Percentiles rank a stretch among this genome's conserved stretches.
These are phyloP conservation scores for Rhodotorula sp. DNA, from an alignment of 1,284 basidiomycete genomes.

Conservation along the genomic window DNA sequence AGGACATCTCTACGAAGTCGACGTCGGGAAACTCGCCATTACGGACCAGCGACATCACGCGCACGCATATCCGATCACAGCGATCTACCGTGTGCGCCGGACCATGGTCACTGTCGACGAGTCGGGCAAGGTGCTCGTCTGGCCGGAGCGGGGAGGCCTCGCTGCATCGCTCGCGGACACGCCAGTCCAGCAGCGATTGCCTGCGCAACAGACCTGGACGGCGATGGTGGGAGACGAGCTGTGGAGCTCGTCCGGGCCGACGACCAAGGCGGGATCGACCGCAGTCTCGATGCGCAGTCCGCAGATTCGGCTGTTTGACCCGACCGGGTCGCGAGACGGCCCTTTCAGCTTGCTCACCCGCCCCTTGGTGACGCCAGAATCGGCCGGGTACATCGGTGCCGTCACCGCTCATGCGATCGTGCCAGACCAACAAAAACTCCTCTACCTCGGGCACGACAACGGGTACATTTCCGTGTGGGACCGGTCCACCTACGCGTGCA, in stretches of 20 bases:
- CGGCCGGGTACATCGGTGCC: slow-evolving; percentile 58
- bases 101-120: slow-evolving; percentile 80
- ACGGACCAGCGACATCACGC: slow-evolving; percentile 60
- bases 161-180: slow-evolving; percentile 22
- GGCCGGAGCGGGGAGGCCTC: slow-evolving; percentile 35
- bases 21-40: slow-evolving; percentile 62
- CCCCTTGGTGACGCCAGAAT: slow-evolving; percentile 42
- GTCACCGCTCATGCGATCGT: slow-evolving; percentile 79
- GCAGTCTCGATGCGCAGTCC: slow-evolving; percentile 60
- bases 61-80: slow-evolving; percentile 66
- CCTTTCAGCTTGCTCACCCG: slow-evolving; percentile 36
- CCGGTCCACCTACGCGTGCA: slow-evolving; percentile 52
- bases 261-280: slow-evolving; percentile 50
- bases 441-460: slow-evolving; percentile 91
- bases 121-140: slow-evolving; percentile 74
- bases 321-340: slow-evolving; percentile 54
- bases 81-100: slow-evolving; percentile 68
- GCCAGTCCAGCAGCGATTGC: slow-evolving; percentile 67
- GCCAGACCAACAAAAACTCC: slow-evolving; percentile 63
- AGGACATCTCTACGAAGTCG: slow-evolving; percentile 78
- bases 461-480: slow-evolving; percentile 81
- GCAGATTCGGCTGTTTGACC: slow-evolving; percentile 73
- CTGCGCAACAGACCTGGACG: slow-evolving; percentile 77
- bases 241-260: slow-evolving; percentile 64
- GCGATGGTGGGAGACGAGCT: slow-evolving; percentile 69